Conservation (phyloP, 345 rosid species). For the Gossypium longicalyx region DNA sequence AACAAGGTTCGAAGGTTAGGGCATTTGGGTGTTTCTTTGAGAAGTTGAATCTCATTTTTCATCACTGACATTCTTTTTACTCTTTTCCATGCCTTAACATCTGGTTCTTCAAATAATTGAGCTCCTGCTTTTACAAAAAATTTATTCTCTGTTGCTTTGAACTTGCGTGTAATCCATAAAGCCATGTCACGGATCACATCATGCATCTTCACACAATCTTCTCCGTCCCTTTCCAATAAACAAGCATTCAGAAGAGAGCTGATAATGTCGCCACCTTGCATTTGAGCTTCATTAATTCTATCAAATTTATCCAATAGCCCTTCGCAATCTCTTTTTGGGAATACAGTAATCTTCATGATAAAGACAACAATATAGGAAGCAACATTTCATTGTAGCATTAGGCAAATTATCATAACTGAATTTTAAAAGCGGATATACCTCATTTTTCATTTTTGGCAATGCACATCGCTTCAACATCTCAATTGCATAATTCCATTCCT, state of each 20-base stretch:
- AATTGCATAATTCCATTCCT: slow-evolving; percentile 12
- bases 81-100: background rate
- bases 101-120: too few relatives aligned
- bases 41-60: background rate
- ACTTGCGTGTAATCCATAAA: too few relatives aligned
- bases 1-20: background rate
- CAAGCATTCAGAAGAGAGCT: background rate
- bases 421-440: background rate
- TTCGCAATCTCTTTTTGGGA: background rate
- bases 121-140: background rate
- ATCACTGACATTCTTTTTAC: background rate
- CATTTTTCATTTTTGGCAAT: background rate
- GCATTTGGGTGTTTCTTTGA: background rate
- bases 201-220: too few relatives aligned
- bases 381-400: background rate
- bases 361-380: slow-evolving; percentile 19
- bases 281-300: too few relatives aligned
- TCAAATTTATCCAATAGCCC: background rate
- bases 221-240: background rate
- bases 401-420: background rate
- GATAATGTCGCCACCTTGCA: background rate
- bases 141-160: too few relatives aligned
- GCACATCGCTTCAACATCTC: background rate
- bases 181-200: too few relatives aligned
- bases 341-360: background rate